Evolutionary conservation across 306 rosid species (phyloP).

Genomic region (Herpetospermum pedunculosum): DNA sequence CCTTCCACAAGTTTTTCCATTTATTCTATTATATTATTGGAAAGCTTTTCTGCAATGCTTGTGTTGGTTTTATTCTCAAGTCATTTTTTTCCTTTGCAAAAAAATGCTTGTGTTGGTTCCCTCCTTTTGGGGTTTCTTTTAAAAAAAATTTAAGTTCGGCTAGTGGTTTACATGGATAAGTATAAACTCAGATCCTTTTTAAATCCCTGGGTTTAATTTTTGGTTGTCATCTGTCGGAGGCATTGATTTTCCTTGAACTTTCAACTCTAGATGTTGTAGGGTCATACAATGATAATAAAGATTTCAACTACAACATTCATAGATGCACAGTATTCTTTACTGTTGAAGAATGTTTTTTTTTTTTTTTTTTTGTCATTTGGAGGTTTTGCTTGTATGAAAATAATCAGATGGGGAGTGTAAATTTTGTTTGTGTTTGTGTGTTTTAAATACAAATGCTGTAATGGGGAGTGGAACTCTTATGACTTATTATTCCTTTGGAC

Average conservation of each 20-base stretch:
- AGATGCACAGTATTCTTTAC: background rate
- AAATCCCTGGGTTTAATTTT: background rate
- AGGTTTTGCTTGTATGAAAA: background rate
- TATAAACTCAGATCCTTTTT: background rate
- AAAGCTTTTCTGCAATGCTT: background rate
- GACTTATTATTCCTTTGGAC: background rate
- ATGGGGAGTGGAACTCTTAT: background rate
- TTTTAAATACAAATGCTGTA: background rate
- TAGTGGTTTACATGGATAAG: background rate
- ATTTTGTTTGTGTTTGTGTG: background rate
- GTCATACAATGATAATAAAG: background rate
- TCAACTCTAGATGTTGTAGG: background rate
- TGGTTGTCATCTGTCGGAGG: background rate
- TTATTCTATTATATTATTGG: background rate
- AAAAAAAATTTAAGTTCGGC: background rate
- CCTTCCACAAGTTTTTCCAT: background rate
- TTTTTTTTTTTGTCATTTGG: background rate
- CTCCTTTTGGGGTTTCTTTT: background rate
- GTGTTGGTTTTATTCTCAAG: too few relatives aligned
- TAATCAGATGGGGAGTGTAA: background rate
- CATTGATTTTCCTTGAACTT: background rate
- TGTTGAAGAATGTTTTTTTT: background rate
- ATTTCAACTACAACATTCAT: background rate
- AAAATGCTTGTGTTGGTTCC: background rate
- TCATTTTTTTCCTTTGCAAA: too few relatives aligned